A percentile compares a stretch with the other conserved stretches of the same genome.
Conservation (phyloP, 2,329 filamentous ascomycete genomes). For the Aspergillus fumigatus region DNA sequence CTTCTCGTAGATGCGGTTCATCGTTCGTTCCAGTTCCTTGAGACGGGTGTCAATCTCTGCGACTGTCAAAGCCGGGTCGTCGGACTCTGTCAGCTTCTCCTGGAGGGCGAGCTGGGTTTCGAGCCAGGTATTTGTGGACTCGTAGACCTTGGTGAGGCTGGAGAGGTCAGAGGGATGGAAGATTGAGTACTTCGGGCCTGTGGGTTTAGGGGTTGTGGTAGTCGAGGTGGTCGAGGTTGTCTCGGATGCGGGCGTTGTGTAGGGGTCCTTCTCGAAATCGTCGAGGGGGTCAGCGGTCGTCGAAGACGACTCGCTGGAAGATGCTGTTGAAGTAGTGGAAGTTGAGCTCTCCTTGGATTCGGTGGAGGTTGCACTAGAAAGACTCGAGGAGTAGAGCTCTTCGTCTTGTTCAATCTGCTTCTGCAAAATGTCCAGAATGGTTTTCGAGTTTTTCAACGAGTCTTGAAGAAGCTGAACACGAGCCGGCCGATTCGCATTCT, state of each 20-base stretch:
- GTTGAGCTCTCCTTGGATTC: slow-evolving; percentile 33
- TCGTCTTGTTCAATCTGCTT: slow-evolving; percentile 69
- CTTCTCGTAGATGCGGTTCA: slow-evolving; percentile 35
- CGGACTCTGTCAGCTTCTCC: slow-evolving; percentile 62
- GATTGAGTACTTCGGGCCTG: slow-evolving; percentile 56
- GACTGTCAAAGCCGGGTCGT: slow-evolving; percentile 69
- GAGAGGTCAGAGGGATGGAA: slow-evolving; percentile 71
- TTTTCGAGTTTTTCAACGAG: slow-evolving; percentile 65
- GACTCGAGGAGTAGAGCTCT: slow-evolving; percentile 53
- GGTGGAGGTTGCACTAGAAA: slow-evolving; percentile 40
- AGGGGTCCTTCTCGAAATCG: slow-evolving; percentile 70
- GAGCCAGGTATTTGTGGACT: slow-evolving; percentile 68
- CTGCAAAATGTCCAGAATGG: slow-evolving; percentile 66
- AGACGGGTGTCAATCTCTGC: slow-evolving; percentile 68
- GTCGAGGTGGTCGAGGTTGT: slow-evolving; percentile 32
- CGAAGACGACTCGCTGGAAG: slow-evolving; percentile 23
- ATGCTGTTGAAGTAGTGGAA: slow-evolving; percentile 44
- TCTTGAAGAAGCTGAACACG: slow-evolving; percentile 64
- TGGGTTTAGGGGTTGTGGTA: slow-evolving; percentile 32
- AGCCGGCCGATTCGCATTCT: slow-evolving; percentile 66
- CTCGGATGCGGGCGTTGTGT: slow-evolving; percentile 35
- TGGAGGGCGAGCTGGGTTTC: slow-evolving; percentile 67
- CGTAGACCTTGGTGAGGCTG: slow-evolving; percentile 58
- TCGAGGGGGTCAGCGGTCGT: slow-evolving; percentile 53
- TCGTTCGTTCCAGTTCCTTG: slow-evolving; percentile 59